Evolutionary conservation across 345 rosid genomes (phyloP).

Genomic region (Salix purpurea): DNA sequence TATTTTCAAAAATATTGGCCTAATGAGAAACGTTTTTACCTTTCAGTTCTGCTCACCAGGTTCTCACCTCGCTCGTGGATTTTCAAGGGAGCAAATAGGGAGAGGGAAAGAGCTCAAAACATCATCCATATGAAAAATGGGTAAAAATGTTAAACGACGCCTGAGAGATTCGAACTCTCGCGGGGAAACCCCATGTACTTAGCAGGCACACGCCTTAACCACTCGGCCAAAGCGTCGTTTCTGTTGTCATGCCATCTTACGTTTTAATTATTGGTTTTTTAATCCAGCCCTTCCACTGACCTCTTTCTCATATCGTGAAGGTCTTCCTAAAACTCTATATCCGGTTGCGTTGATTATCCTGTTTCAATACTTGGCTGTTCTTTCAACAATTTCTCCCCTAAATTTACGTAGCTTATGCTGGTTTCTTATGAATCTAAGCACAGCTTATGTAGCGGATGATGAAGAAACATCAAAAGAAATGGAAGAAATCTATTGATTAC

Average conservation of each 20-base stretch:
- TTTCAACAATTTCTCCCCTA: neutral
- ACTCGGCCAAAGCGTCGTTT: slow-evolving; percentile 74
- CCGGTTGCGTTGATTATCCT: neutral
- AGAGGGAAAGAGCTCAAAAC: no score
- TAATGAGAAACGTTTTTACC: no score
- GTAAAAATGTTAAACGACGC: slow-evolving; percentile 27
- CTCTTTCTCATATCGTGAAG: neutral
- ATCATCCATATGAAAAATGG: neutral
- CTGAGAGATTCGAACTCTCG: slow-evolving; percentile 78
- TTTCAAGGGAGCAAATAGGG: no score
- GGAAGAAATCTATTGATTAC: neutral
- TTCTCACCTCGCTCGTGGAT: no score
- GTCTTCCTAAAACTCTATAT: neutral
- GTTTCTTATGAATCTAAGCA: no score
- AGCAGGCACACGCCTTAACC: slow-evolving; percentile 92
- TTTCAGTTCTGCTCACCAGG: no score
- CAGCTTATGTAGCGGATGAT: no score
- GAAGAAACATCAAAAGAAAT: neutral
- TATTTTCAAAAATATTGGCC: no score
- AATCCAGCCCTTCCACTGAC: neutral
- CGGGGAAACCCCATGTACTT: slow-evolving; percentile 79
- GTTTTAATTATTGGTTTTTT: rapidly evolving
- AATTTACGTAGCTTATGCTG: no score
- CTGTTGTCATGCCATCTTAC: rapidly evolving
- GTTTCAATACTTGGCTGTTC: neutral